Percentiles rank a stretch among this genome's conserved stretches.
Evolutionary conservation across 345 rosid genomes (phyloP).

Genomic region (Erucastrum elatum): DNA sequence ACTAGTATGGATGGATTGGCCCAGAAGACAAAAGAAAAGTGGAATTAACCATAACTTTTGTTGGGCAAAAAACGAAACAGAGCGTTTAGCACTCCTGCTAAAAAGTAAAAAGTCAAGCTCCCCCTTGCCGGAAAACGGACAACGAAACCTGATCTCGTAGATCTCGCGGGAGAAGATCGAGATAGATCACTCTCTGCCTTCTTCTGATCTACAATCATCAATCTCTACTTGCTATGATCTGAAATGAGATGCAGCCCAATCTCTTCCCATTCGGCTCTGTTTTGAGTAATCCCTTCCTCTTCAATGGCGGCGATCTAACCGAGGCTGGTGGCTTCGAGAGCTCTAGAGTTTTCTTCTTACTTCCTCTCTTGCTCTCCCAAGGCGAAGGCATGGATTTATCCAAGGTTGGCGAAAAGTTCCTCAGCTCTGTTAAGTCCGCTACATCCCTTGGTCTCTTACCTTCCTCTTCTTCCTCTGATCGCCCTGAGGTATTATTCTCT

Average conservation of each 20-base stretch:
- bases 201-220: background rate
- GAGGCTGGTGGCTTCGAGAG: constrained; percentile 63
- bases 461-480: constrained; percentile 55
- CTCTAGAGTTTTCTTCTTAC: constrained; percentile 82
- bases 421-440: constrained; percentile 95
- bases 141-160: no score
- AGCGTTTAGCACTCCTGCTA: no score
- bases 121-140: no score
- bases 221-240: no score
- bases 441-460: constrained; percentile 86
- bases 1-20: no score
- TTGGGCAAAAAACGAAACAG: no score
- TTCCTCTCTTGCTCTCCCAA: constrained; percentile 77
- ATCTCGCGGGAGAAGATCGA: no score
- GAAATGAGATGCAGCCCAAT: no score
- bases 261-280: constrained; percentile 61
- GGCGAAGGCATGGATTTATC: constrained; percentile 87
- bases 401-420: constrained; percentile 83
- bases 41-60: no score
- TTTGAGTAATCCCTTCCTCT: constrained; percentile 62
- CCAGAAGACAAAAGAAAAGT: no score
- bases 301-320: constrained; percentile 63
- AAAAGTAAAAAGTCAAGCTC: no score
- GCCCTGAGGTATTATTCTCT: constrained; percentile 81
- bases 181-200: background rate